A percentile compares a stretch with the other conserved stretches of the same genome.
Conservation (phyloP, 352 stramenopile genomes). For the Pythium pectinolyticum region DNA sequence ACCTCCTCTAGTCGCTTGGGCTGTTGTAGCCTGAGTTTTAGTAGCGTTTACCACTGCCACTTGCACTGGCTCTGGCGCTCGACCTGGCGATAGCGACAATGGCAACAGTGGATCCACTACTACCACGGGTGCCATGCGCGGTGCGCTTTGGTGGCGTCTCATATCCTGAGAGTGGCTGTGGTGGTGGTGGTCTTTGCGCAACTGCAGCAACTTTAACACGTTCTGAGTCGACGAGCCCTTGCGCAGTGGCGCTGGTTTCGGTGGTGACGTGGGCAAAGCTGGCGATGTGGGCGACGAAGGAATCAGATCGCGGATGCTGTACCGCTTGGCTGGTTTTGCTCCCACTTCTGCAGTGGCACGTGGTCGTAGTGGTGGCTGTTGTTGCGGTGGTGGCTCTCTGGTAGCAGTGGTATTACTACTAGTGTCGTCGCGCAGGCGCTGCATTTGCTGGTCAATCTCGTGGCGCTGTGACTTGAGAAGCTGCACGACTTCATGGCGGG, state of each 20-base stretch:
- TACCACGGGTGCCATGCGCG: conserved; percentile 11
- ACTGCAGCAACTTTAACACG: conserved; percentile 52
- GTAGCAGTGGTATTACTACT: no score
- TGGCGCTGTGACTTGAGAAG: conserved; percentile 19
- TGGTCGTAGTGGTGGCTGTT: no score
- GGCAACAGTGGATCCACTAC: no score
- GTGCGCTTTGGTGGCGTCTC: conserved; percentile 22
- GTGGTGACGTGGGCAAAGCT: not conserved
- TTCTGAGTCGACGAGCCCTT: conserved; percentile 36
- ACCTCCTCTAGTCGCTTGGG: no score
- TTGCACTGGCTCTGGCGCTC: no score
- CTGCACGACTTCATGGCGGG: conserved; percentile 17
- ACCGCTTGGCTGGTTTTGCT: no score
- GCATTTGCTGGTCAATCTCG: conserved; percentile 25
- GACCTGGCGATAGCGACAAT: not conserved
- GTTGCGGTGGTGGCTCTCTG: no score
- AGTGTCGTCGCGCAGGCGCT: not conserved
- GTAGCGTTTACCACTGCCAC: no score
- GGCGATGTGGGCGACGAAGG: not conserved
- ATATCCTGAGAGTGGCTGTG: no score
- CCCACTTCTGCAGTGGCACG: no score
- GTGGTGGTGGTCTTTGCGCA: conserved; percentile 41
- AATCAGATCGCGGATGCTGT: not conserved
- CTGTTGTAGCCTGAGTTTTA: no score
- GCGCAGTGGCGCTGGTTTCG: not conserved